Evolutionary conservation across 768 basidiomycete species (phyloP).

Genomic region (Phylloporus sp.): DNA sequence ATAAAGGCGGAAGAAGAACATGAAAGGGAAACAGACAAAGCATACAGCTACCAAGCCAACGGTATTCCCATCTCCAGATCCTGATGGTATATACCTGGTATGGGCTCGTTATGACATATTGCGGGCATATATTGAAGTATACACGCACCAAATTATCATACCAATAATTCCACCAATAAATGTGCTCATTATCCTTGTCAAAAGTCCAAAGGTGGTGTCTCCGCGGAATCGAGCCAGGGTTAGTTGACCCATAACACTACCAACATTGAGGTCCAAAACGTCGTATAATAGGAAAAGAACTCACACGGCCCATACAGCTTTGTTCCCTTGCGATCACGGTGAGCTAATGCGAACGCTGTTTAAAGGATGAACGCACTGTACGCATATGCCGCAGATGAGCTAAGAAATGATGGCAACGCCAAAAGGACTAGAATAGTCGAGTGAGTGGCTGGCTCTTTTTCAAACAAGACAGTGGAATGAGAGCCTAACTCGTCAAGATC

Average conservation of each 20-base stretch:
- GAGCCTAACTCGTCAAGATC: slow-evolving; percentile 49
- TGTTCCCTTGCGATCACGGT: slow-evolving; percentile 41
- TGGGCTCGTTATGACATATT: background rate
- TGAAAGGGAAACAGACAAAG: slow-evolving; percentile 66
- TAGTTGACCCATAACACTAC: slow-evolving; percentile 71
- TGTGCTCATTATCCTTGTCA: slow-evolving; percentile 58
- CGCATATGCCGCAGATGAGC: slow-evolving; percentile 51
- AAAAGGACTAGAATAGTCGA: slow-evolving; percentile 47
- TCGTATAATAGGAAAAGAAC: slow-evolving; percentile 16
- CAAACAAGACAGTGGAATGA: background rate
- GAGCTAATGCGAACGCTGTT: slow-evolving; percentile 8
- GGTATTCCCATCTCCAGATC: slow-evolving; percentile 53
- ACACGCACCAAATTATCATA: slow-evolving; percentile 58
- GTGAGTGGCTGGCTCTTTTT: background rate
- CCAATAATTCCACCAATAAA: slow-evolving; percentile 64
- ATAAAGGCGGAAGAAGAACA: slow-evolving; percentile 69
- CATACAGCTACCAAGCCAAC: slow-evolving; percentile 70
- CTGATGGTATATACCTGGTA: slow-evolving; percentile 66
- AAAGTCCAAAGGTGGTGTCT: slow-evolving; percentile 66
- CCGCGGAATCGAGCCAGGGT: slow-evolving; percentile 72
- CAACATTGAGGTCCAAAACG: background rate
- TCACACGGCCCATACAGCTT: slow-evolving; percentile 71
- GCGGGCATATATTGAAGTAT: background rate
- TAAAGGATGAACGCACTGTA: slow-evolving; percentile 41
- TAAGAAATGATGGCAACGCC: slow-evolving; percentile 56